Conservation (phyloP, 805 yeast genomes). For the Sugiyamaella floridensis region DNA sequence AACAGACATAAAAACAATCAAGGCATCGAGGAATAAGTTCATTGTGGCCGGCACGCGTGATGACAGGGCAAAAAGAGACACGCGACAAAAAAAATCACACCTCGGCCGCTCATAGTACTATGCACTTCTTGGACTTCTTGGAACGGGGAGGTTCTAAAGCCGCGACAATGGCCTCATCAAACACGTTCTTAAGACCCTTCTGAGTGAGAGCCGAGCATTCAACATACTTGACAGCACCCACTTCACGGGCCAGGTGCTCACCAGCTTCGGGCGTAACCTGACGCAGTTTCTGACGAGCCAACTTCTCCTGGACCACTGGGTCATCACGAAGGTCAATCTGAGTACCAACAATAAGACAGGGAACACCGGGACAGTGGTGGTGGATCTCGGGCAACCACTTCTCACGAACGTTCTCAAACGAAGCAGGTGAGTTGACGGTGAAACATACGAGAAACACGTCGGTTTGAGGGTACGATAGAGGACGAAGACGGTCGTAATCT, state of each 20-base stretch:
- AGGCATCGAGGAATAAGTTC: not conserved
- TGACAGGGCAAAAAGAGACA: not conserved
- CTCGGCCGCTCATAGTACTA: constrained; percentile 50
- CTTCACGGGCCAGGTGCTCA: constrained; percentile 85
- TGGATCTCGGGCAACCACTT: constrained; percentile 99
- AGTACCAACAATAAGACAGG: constrained; percentile 94
- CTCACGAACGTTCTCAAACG: constrained; percentile 94
- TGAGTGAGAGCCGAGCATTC: constrained; percentile 98
- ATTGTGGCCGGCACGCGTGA: not conserved
- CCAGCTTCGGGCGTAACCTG: constrained; percentile 86
- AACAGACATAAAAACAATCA: not conserved
- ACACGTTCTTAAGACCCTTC: constrained; percentile 94
- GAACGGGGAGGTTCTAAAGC: constrained; percentile 95
- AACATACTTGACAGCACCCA: constrained; percentile 92
- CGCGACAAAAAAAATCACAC: not conserved
- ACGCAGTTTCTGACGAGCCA: constrained; percentile 64
- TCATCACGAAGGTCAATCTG: constrained; percentile 94
- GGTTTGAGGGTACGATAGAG: constrained; percentile 92
- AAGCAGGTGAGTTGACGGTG: constrained; percentile 93
- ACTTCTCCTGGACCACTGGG: constrained; percentile 80
- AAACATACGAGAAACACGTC: constrained; percentile 95
- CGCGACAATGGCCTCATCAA: constrained; percentile 97
- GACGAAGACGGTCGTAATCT: constrained; percentile 96
- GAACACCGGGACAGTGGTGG: constrained; percentile 97
- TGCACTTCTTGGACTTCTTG: constrained; percentile 70